Conservation (phyloP, 164 flowering plant genomes). For the Dillenia suffruticosa region DNA sequence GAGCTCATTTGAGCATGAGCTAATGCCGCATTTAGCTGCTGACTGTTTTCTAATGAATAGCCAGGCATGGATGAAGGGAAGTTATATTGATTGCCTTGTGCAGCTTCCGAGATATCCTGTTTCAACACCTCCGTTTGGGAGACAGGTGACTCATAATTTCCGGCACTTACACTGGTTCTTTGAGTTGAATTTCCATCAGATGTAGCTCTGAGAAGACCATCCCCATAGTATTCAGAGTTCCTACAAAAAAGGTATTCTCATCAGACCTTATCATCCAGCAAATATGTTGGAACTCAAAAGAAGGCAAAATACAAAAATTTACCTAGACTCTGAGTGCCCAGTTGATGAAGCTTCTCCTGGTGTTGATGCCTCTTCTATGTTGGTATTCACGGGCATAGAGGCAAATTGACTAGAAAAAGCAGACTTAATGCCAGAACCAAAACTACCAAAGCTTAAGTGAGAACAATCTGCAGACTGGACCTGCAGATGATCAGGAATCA, state of each 20-base stretch:
- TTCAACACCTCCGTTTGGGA: slow-evolving; percentile 63
- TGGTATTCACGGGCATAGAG: slow-evolving; percentile 37
- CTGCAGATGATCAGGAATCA: slow-evolving; percentile 89
- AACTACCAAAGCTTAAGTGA: slow-evolving; percentile 95
- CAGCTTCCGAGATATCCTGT: slow-evolving; percentile 46
- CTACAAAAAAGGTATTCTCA: slow-evolving; percentile 32
- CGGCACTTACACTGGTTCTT: slow-evolving; percentile 37
- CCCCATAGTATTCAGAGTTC: slow-evolving; percentile 66
- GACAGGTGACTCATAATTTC: slow-evolving; percentile 44
- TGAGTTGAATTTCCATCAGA: slow-evolving; percentile 48
- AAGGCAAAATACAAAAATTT: background rate
- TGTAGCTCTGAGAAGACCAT: slow-evolving; percentile 52
- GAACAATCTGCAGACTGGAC: slow-evolving; percentile 76
- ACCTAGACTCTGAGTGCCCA: slow-evolving; percentile 63
- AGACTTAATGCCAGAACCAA: slow-evolving; percentile 62
- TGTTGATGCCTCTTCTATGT: slow-evolving; percentile 49
- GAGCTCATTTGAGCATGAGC: slow-evolving; percentile 50
- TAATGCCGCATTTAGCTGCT: slow-evolving; percentile 49
- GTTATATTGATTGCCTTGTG: slow-evolving; percentile 51
- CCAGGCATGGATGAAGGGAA: slow-evolving; percentile 62
- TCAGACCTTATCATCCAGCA: background rate
- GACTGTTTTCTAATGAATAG: slow-evolving; percentile 56
- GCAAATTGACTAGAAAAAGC: slow-evolving; percentile 44
- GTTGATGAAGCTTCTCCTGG: slow-evolving; percentile 44
- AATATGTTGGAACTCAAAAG: background rate